These are phyloP conservation scores for Arthrobotrys entomopaga DNA, from an alignment of 2,329 filamentous ascomycete genomes.

Conservation along the genomic window DNA sequence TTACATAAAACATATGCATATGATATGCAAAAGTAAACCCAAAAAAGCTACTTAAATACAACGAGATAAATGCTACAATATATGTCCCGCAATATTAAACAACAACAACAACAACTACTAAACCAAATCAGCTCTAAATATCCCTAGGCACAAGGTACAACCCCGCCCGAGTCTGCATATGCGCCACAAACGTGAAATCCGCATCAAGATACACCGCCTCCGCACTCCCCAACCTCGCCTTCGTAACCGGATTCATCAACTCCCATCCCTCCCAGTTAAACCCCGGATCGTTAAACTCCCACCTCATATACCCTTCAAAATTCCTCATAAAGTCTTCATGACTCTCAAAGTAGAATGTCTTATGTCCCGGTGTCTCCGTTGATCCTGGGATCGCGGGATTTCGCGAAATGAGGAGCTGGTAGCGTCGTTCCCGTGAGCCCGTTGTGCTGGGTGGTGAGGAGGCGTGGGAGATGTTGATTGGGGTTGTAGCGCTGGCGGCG, in stretches of 20 bases:
- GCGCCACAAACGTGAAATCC: constrained; percentile 44
- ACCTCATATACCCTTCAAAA: constrained; percentile 34
- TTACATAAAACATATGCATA: too few relatives aligned
- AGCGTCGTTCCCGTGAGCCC: constrained; percentile 16
- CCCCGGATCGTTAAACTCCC: constrained; percentile 33
- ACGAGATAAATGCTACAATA: too few relatives aligned
- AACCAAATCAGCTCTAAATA: not conserved
- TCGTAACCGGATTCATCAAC: constrained; percentile 43
- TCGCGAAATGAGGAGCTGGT: constrained; percentile 39
- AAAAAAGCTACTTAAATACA: too few relatives aligned
- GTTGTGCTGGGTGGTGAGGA: constrained; percentile 32
- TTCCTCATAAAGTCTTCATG: constrained; percentile 32
- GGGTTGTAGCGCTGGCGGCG: constrained; percentile 5
- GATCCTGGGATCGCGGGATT: constrained; percentile 32
- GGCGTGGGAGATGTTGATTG: constrained; percentile 22
- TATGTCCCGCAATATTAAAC: too few relatives aligned
- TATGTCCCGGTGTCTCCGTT: constrained; percentile 25
- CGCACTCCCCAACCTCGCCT: constrained; percentile 2
- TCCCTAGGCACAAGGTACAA: constrained; percentile 44
- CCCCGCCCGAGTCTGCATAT: constrained; percentile 26
- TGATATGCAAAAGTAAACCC: too few relatives aligned
- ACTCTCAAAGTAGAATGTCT: constrained; percentile 31
- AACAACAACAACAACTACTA: too few relatives aligned
- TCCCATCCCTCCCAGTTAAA: constrained; percentile 45
- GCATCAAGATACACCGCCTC: constrained; percentile 31